These are phyloP conservation scores for Gloeostereum incarnatum DNA, from an alignment of 768 basidiomycete species.

Conservation along the genomic window DNA sequence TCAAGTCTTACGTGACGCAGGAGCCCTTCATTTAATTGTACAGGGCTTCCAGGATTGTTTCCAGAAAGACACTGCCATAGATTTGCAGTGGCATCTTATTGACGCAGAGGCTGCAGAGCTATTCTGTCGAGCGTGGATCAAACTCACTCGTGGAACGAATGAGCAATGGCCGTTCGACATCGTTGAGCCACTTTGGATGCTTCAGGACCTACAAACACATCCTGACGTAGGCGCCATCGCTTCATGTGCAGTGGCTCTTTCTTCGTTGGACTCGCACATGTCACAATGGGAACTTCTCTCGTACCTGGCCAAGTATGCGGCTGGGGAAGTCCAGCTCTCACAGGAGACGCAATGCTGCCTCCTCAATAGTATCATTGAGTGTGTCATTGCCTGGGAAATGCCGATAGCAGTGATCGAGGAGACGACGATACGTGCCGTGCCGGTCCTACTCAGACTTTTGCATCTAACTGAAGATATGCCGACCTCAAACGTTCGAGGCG, in stretches of 20 bases:
- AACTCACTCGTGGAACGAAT: conserved; percentile 23
- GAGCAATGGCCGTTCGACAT: conserved; percentile 26
- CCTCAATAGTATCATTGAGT: conserved; percentile 29
- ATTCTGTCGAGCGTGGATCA: conserved; percentile 32
- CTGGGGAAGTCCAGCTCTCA: conserved; percentile 20
- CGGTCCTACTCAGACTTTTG: conserved; percentile 24
- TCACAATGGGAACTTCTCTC: conserved; percentile 25
- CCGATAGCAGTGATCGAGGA: conserved; percentile 23
- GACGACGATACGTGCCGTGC: conserved; percentile 21
- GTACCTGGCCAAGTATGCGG: conserved; percentile 20
- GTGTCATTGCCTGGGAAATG: conserved; percentile 27
- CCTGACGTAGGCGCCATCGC: conserved; percentile 24
- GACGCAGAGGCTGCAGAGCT: conserved; percentile 23
- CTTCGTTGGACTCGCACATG: conserved; percentile 22
- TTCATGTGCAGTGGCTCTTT: conserved; percentile 24
- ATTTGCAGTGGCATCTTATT: conserved; percentile 24
- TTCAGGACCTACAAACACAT: conserved; percentile 19
- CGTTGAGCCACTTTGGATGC: conserved; percentile 21
- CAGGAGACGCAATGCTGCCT: conserved; percentile 24
- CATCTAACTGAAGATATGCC: conserved; percentile 18
- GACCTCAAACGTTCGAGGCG: conserved; percentile 18
- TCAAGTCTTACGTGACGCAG: conserved; percentile 25
- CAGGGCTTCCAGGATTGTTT: conserved; percentile 27
- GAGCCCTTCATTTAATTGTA: conserved; percentile 21
- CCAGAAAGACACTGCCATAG: conserved; percentile 25